Evolutionary conservation across 2,329 filamentous ascomycete genomes (phyloP).

Genomic region (Triangularia verruculosa): DNA sequence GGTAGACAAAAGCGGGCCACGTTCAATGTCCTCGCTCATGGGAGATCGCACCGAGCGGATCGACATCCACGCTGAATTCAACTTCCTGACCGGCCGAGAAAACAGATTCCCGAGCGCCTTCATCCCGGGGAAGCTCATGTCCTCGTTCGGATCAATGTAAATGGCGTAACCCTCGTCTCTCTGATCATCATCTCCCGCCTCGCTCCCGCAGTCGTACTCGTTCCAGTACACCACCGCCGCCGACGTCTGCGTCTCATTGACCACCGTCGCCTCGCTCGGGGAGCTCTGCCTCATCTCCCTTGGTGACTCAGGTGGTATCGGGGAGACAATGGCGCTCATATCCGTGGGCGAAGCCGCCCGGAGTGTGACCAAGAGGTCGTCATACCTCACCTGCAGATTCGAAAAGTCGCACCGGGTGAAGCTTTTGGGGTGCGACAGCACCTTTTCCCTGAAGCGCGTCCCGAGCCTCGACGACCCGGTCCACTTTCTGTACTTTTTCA

Average conservation of each 20-base stretch:
- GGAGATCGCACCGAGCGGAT: constrained; percentile 23
- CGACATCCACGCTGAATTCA: constrained; percentile 48
- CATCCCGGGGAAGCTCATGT: constrained; percentile 59
- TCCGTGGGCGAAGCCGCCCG: constrained; percentile 42
- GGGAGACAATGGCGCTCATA: constrained; percentile 15
- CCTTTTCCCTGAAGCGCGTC: constrained; percentile 62
- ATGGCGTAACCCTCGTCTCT: constrained; percentile 61
- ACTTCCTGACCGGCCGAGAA: constrained; percentile 48
- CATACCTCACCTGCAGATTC: constrained; percentile 48
- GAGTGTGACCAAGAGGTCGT: constrained; percentile 48
- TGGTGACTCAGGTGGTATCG: constrained; percentile 12
- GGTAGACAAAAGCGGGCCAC: constrained; percentile 33
- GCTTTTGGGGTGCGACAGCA: constrained; percentile 65
- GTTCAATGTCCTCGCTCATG: constrained; percentile 21
- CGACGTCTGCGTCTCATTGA: constrained; percentile 30
- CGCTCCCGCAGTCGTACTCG: constrained; percentile 81
- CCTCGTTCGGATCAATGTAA: constrained; percentile 68
- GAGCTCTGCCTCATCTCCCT: constrained; percentile 16
- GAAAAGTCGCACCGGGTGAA: constrained; percentile 67
- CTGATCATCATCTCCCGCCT: constrained; percentile 52
- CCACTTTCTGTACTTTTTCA: constrained; percentile 89
- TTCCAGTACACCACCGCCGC: constrained; percentile 65
- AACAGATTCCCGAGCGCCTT: constrained; percentile 55
- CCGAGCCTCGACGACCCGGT: constrained; percentile 67
- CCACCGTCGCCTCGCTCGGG: constrained; percentile 21